These are phyloP conservation scores for Viola pubescens DNA, from an alignment of 441 rosid genomes.

Conservation along the genomic window DNA sequence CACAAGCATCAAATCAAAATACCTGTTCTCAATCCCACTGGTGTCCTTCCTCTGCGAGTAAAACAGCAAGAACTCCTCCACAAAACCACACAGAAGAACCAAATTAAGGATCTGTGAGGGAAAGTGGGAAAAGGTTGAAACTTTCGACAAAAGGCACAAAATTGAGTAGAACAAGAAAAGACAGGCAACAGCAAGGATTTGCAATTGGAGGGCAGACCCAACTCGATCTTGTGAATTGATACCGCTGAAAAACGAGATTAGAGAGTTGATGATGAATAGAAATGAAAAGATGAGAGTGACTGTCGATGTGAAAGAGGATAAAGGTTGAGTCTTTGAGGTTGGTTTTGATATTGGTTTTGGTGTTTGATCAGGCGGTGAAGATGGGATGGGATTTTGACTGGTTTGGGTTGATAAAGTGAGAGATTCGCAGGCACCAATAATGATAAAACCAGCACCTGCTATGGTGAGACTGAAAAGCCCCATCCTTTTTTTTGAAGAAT, in stretches of 20 bases:
- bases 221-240: conserved; percentile 41
- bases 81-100: conserved; percentile 55
- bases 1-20: conserved; percentile 71
- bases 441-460: conserved; percentile 15
- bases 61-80: conserved; percentile 63
- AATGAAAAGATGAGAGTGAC: conserved; percentile 32
- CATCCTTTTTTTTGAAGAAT: conserved; percentile 3
- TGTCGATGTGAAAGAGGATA: conserved; percentile 15
- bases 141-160: conserved; percentile 27
- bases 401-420: neutral
- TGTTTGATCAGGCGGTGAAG: conserved; percentile 28
- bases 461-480: conserved; percentile 14
- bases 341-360: conserved; percentile 1
- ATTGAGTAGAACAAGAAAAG: conserved; percentile 52
- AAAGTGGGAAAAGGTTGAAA: conserved; percentile 24
- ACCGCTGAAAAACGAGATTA: conserved; percentile 49
- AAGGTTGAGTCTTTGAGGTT: conserved; percentile 7
- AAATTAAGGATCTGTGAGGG: conserved; percentile 40
- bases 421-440: conserved; percentile 18
- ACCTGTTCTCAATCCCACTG: conserved; percentile 68
- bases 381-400: conserved; percentile 9
- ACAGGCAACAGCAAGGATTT: conserved; percentile 42
- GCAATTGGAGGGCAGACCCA: conserved; percentile 61
- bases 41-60: conserved; percentile 63
- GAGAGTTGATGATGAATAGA: conserved; percentile 43